Percentiles rank a stretch among this genome's conserved stretches.
Evolutionary conservation across 805 yeast species (phyloP).

Genomic region (Wickerhamiella bombiphila): DNA sequence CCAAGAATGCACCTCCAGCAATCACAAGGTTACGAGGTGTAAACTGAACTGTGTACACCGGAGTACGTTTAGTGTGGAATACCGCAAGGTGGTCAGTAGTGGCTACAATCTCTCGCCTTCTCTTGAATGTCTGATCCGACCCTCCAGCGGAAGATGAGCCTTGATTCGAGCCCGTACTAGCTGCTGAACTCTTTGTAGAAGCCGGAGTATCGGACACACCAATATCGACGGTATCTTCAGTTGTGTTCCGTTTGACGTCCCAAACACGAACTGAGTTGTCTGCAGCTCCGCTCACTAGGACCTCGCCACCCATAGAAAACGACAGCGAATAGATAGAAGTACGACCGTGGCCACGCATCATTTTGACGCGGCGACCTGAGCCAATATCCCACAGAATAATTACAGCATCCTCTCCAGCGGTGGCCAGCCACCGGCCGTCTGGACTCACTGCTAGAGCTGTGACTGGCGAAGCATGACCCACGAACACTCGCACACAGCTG

Average conservation of each 20-base stretch:
- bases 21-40: constrained; percentile 81
- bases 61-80: constrained; percentile 84
- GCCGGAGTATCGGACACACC: constrained; percentile 25
- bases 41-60: constrained; percentile 84
- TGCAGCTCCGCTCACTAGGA: constrained; percentile 80
- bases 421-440: constrained; percentile 92
- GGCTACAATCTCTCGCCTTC: constrained; percentile 56
- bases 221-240: no score
- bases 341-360: constrained; percentile 91
- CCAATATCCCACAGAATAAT: constrained; percentile 92
- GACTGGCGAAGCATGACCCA: constrained; percentile 86
- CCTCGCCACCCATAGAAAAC: constrained; percentile 77
- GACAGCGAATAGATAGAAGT: constrained; percentile 71
- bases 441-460: constrained; percentile 81
- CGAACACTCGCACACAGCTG: constrained; percentile 74
- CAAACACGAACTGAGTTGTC: constrained; percentile 89
- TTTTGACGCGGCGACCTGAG: constrained; percentile 71
- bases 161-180: constrained; percentile 28
- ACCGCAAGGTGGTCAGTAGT: constrained; percentile 85
- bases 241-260: constrained; percentile 81
- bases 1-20: constrained; percentile 78
- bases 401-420: constrained; percentile 85
- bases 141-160: no score
- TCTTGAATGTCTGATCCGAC: no score
- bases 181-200: not conserved